phyloP scores from a whole-genome alignment of 1,284 basidiomycete species.

The Lentinula novae-zelandiae region DNA sequence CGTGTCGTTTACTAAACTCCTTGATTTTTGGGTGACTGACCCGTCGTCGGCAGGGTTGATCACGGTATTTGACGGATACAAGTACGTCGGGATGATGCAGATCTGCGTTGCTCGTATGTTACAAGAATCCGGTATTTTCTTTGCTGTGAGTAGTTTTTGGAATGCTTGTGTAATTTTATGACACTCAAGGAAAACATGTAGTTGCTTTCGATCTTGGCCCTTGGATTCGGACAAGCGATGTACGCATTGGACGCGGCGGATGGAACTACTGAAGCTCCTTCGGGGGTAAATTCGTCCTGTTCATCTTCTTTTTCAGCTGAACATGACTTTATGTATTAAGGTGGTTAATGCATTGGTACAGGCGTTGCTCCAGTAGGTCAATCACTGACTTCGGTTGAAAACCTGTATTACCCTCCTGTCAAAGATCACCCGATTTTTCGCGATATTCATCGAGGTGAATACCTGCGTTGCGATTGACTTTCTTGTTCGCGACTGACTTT shows the following conservation, averaged over 20 bases:
- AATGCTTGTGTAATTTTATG: too few species aligned
- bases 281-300: constrained; percentile 31
- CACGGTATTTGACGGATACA: constrained; percentile 78
- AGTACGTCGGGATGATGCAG: constrained; percentile 85
- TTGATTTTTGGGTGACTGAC: constrained; percentile 14
- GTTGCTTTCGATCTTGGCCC: constrained; percentile 75
- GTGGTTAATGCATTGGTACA: constrained; percentile 78
- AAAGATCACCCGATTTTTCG: constrained; percentile 77
- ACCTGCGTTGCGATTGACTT: constrained; percentile 2
- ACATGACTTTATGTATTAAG: constrained; percentile 25
- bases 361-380: constrained; percentile 70
- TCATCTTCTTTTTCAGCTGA: background rate
- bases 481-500: constrained; percentile 8
- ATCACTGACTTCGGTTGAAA: background rate
- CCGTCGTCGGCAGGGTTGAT: constrained; percentile 53
- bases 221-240: constrained; percentile 85
- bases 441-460: constrained; percentile 53
- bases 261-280: constrained; percentile 60
- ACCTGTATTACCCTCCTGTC: background rate
- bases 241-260: constrained; percentile 92
- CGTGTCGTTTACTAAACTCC: constrained; percentile 24
- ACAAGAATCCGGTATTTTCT: constrained; percentile 91
- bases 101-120: constrained; percentile 88
- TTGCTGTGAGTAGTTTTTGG: constrained; percentile 51
- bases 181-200: constrained; percentile 24